Conservation (phyloP, 148 eudicot species). For the Pharnaceum exiguum region DNA sequence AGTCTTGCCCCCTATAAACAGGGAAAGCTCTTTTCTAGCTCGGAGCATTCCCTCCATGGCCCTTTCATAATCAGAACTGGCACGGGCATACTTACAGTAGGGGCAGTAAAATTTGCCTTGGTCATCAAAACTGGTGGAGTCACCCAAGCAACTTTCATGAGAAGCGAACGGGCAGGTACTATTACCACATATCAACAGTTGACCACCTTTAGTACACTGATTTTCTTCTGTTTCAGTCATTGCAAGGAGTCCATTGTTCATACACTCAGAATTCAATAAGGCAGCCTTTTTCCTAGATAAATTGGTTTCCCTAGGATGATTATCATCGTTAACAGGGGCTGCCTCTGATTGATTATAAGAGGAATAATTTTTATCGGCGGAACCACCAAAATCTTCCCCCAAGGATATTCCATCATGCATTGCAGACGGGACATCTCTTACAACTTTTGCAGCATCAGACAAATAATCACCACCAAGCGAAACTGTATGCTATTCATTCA, state of each 20-base stretch:
- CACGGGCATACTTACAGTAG: constrained; percentile 66
- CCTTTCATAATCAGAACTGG: constrained; percentile 42
- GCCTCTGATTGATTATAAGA: constrained; percentile 10
- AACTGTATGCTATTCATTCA: not conserved
- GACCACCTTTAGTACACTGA: constrained; percentile 59
- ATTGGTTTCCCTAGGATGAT: constrained; percentile 23
- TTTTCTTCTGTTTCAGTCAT: constrained; percentile 33
- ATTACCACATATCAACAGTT: constrained; percentile 50
- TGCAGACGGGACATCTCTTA: constrained; percentile 12
- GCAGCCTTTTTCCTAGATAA: constrained; percentile 28
- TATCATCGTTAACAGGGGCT: constrained; percentile 24
- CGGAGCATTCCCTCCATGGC: constrained; percentile 39
- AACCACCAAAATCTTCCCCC: not conserved
- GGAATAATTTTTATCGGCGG: not conserved
- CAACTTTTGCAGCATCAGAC: constrained; percentile 11
- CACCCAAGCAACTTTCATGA: constrained; percentile 65
- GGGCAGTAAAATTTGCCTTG: constrained; percentile 72
- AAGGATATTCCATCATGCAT: not conserved
- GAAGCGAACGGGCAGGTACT: constrained; percentile 50
- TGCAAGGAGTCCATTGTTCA: constrained; percentile 30
- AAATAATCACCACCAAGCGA: constrained; percentile 1
- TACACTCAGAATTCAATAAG: constrained; percentile 44
- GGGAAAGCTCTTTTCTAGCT: constrained; percentile 46
- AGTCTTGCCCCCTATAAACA: constrained; percentile 36
- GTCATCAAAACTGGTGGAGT: constrained; percentile 42